These are phyloP conservation scores for Fusarium udum DNA, from an alignment of 2,329 filamentous ascomycete genomes.

Conservation along the genomic window DNA sequence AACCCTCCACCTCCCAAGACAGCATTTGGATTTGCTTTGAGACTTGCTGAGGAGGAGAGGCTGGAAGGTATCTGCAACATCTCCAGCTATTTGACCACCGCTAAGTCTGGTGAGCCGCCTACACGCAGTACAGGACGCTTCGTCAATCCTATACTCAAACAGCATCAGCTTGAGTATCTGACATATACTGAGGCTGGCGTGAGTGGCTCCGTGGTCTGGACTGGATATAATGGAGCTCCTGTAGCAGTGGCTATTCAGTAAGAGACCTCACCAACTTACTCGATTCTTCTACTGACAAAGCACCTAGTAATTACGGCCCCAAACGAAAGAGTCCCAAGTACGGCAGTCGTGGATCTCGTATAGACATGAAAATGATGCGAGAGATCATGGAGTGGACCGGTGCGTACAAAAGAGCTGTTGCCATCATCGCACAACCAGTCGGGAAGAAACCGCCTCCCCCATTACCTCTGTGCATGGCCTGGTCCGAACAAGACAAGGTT, in stretches of 20 bases:
- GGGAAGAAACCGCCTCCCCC: neutral
- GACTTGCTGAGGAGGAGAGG: neutral
- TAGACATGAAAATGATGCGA: neutral
- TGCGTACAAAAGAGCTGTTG: neutral
- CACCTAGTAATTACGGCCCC: neutral
- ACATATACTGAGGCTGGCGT: neutral
- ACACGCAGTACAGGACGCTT: neutral
- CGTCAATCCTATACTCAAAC: neutral
- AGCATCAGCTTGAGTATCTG: neutral
- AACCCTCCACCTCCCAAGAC: neutral
- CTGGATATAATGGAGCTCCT: neutral
- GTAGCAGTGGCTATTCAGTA: neutral
- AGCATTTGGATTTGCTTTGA: neutral
- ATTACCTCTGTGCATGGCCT: neutral
- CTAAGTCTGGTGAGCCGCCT: neutral
- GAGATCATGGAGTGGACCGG: neutral
- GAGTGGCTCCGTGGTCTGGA: neutral
- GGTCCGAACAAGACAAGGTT: neutral
- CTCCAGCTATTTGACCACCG: neutral
- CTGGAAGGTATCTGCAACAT: neutral
- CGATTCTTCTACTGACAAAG: accelerated
- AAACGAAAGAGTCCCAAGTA: neutral
- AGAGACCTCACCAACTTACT: neutral
- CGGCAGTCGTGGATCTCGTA: neutral
- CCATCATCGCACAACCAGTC: neutral